Conservation (phyloP, 768 basidiomycete species). For the Coprinopsis sp. region DNA sequence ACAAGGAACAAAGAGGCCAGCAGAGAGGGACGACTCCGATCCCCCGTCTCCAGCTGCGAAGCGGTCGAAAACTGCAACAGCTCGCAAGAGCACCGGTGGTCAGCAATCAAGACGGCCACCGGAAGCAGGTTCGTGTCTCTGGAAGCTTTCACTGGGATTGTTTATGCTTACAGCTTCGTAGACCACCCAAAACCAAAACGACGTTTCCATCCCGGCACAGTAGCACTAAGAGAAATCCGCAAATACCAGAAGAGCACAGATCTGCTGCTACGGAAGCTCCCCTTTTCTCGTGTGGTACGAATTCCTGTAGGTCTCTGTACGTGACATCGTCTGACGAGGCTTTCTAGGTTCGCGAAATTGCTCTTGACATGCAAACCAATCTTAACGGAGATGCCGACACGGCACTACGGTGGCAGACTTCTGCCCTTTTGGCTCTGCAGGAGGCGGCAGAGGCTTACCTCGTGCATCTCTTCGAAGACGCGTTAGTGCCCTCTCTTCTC, state of each 20-base stretch:
- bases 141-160: background rate
- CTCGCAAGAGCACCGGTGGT: constrained; percentile 83
- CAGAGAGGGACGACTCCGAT: constrained; percentile 37
- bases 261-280: constrained; percentile 79
- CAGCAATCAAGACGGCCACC: constrained; percentile 38
- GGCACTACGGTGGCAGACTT: constrained; percentile 88
- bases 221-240: constrained; percentile 87
- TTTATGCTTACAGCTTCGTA: constrained; percentile 16
- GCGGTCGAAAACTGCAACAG: constrained; percentile 53
- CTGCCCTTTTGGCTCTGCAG: constrained; percentile 89
- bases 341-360: constrained; percentile 88
- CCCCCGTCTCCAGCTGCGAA: constrained; percentile 47
- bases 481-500: constrained; percentile 54
- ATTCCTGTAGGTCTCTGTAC: background rate
- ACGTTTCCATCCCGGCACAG: constrained; percentile 86
- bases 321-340: background rate
- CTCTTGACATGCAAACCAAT: constrained; percentile 83
- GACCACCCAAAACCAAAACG: constrained; percentile 30
- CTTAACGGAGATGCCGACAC: constrained; percentile 54
- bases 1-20: constrained; percentile 51
- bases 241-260: constrained; percentile 95
- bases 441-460: constrained; percentile 95
- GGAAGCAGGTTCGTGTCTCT: constrained; percentile 8
- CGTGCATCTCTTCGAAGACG: constrained; percentile 97
- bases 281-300: constrained; percentile 88